These are phyloP conservation scores for Pyricularia grisea DNA, from an alignment of 2,329 filamentous ascomycete genomes.

Conservation along the genomic window DNA sequence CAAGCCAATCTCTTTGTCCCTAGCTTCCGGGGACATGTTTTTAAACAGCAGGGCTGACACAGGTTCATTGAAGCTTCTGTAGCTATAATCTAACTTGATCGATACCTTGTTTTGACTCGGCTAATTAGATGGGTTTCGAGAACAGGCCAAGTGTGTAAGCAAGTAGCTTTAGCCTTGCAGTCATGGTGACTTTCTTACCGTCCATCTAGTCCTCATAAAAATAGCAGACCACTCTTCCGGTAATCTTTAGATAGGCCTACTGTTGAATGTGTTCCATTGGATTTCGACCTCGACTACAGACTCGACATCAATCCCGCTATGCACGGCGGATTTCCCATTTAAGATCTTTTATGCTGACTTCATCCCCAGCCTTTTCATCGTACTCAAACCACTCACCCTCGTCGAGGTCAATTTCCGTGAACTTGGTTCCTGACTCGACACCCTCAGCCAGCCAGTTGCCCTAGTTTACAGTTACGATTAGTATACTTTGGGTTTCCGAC, in stretches of 20 bases:
- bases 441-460: slow-evolving; percentile 88
- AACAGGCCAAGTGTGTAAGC: background rate
- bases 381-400: slow-evolving; percentile 99
- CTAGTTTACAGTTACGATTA: slow-evolving; percentile 29
- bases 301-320: slow-evolving; percentile 28
- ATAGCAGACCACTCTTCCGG: background rate
- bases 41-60: background rate
- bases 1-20: background rate
- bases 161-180: background rate
- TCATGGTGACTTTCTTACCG: background rate
- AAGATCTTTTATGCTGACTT: slow-evolving; percentile 85
- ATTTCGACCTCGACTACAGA: background rate
- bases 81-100: background rate
- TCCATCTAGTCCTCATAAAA: background rate
- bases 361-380: slow-evolving; percentile 84
- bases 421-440: slow-evolving; percentile 70
- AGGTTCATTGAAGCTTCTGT: background rate
- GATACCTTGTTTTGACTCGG: background rate
- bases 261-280: background rate
- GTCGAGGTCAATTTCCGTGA: slow-evolving; percentile 67
- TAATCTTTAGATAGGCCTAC: background rate
- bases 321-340: slow-evolving; percentile 76
- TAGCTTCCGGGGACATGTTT: background rate
- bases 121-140: background rate
- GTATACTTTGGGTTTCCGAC: background rate